Evolutionary conservation across 345 rosid genomes (phyloP).

Genomic region (Noccaea caerulescens): DNA sequence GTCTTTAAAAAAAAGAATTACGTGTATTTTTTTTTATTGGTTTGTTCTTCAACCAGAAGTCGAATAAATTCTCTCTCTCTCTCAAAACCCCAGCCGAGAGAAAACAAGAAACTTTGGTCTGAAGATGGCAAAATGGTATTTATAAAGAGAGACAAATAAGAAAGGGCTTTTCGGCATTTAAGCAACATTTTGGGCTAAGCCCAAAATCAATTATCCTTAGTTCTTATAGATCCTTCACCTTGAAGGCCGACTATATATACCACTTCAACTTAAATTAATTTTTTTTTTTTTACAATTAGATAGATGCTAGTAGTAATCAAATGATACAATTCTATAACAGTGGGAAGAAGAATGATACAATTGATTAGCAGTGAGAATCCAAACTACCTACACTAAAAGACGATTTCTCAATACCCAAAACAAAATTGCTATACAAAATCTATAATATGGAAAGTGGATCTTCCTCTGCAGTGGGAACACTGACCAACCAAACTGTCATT

Average conservation of each 20-base stretch:
- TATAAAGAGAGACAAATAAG: conserved; percentile 21
- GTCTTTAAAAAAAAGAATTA: not conserved
- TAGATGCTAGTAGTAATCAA: not conserved
- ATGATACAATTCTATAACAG: not conserved
- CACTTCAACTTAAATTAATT: too few species aligned
- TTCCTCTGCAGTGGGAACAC: not conserved
- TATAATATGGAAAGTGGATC: too few species aligned
- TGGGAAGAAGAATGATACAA: conserved; percentile 4
- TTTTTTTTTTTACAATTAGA: too few species aligned
- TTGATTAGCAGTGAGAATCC: not conserved
- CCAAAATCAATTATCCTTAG: not conserved
- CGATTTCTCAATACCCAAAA: not conserved
- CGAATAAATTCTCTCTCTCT: conserved; percentile 25
- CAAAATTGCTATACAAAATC: conserved; percentile 1
- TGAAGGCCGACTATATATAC: too few species aligned
- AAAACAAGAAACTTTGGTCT: conserved; percentile 23
- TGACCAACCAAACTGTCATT: conserved; percentile 31
- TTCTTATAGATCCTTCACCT: not conserved
- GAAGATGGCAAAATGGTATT: conserved; percentile 26
- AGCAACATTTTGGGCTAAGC: conserved; percentile 20
- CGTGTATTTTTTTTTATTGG: conserved; percentile 11
- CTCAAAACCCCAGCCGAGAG: conserved; percentile 34
- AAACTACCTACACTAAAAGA: not conserved
- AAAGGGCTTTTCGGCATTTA: conserved; percentile 24
- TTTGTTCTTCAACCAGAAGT: conserved; percentile 25